Percentiles rank a stretch among this genome's conserved stretches.
phyloP scores from a whole-genome alignment of 495 filamentous ascomycete genomes.

The Penicillium canescens region DNA sequence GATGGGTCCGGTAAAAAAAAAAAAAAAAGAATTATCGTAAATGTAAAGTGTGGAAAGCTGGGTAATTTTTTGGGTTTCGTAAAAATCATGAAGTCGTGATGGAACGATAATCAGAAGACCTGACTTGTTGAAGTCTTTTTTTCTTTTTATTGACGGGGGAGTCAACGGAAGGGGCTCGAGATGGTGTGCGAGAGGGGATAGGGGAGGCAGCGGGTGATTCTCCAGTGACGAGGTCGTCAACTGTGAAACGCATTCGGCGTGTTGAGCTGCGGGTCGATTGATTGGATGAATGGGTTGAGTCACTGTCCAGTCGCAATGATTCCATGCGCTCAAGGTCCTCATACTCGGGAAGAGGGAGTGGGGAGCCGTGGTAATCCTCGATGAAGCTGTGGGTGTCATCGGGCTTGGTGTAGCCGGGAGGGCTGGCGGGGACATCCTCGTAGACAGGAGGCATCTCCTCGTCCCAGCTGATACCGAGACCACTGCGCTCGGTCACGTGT shows the following conservation, averaged over 20 bases:
- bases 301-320: conserved; percentile 39
- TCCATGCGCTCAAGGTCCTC: conserved; percentile 49
- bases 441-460: conserved; percentile 95
- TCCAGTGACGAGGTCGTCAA: conserved; percentile 23
- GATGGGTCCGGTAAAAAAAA: neutral
- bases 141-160: conserved; percentile 20
- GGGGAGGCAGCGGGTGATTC: conserved; percentile 20
- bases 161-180: conserved; percentile 22
- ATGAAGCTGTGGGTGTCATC: conserved; percentile 37
- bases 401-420: conserved; percentile 69
- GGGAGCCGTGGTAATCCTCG: conserved; percentile 47
- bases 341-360: conserved; percentile 40
- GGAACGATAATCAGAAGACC: conserved; percentile 3
- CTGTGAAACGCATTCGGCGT: conserved; percentile 24
- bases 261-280: conserved; percentile 10
- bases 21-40: conserved; percentile 11
- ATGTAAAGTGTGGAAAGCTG: conserved; percentile 1
- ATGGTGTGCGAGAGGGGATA: conserved; percentile 19
- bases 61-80: conserved; percentile 20
- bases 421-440: conserved; percentile 86
- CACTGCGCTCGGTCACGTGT: conserved; percentile 76
- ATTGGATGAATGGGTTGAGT: conserved; percentile 37
- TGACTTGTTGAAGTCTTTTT: neutral
- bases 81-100: conserved; percentile 26
- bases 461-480: conserved; percentile 95